These are phyloP conservation scores for Gossypium stocksii DNA, from an alignment of 345 rosid genomes.

Conservation along the genomic window DNA sequence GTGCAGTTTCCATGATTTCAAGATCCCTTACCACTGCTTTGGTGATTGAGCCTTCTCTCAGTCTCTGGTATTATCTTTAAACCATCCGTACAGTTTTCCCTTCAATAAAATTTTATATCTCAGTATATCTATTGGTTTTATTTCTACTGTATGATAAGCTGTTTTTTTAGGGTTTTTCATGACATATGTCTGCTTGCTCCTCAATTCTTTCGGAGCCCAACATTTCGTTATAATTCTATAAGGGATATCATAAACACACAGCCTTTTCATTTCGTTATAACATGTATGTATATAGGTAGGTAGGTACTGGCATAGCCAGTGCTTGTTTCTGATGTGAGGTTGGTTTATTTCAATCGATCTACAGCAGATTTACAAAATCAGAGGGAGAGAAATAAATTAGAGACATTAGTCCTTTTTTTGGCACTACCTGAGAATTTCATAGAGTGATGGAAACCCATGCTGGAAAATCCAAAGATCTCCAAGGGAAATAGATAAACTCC, in stretches of 20 bases:
- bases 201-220: not conserved
- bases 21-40: constrained; percentile 24
- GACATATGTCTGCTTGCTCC: not conserved
- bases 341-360: not conserved
- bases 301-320: constrained; percentile 4
- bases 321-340: not conserved
- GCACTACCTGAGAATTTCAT: not conserved
- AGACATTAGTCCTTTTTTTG: not conserved
- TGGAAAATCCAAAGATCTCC: not conserved
- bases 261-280: no score
- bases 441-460: not conserved
- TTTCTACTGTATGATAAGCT: not conserved
- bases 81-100: constrained; percentile 3
- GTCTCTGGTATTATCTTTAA: constrained; percentile 15
- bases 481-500: not conserved
- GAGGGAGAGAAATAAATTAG: not conserved
- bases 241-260: not conserved
- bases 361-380: not conserved
- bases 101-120: constrained; percentile 2
- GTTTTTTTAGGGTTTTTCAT: constrained; percentile 18
- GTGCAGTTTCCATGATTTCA: constrained; percentile 34
- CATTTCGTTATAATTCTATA: not conserved
- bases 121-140: not conserved
- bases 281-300: not conserved
- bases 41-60: constrained; percentile 28